phyloP scores from a whole-genome alignment of 768 basidiomycete genomes.

The Mrakia frigida region DNA sequence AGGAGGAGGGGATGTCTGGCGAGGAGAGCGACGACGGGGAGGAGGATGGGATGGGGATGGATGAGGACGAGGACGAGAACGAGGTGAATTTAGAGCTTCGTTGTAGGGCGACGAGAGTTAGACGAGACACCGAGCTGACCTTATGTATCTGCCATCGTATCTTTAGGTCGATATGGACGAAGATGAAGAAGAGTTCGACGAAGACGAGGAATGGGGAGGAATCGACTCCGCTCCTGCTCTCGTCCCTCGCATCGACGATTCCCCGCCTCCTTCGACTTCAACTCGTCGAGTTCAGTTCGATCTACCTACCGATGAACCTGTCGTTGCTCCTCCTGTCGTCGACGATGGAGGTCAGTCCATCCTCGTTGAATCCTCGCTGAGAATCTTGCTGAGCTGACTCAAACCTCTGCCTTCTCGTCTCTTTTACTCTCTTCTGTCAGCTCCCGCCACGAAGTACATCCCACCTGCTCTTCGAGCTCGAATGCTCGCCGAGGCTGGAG shows the following conservation, averaged over 20 bases:
- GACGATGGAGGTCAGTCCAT: background rate
- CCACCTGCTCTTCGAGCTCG: conserved; percentile 29
- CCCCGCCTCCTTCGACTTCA: background rate
- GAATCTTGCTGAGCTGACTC: background rate
- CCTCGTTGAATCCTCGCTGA: background rate
- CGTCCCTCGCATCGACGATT: background rate
- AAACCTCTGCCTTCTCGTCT: background rate
- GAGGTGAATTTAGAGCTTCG: too few species aligned
- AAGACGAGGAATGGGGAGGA: conserved; percentile 1
- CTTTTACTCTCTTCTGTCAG: background rate
- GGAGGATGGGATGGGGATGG: background rate
- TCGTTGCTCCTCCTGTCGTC: background rate
- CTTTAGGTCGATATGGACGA: background rate
- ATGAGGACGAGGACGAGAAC: too few species aligned
- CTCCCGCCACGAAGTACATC: conserved; percentile 27
- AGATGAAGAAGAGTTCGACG: conserved; percentile 4
- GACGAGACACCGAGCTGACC: background rate
- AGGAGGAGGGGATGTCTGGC: conserved; percentile 6
- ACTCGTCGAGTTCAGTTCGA: background rate
- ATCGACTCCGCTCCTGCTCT: background rate
- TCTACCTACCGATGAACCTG: background rate
- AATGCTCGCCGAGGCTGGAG: conserved; percentile 16
- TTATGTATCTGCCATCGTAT: background rate
- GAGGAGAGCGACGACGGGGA: conserved; percentile 7
- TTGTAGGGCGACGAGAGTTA: too few species aligned